Percentiles rank a stretch among this genome's conserved stretches.
Evolutionary conservation across 441 rosid genomes (phyloP).

Genomic region (Pelargonium myrrhifolium): DNA sequence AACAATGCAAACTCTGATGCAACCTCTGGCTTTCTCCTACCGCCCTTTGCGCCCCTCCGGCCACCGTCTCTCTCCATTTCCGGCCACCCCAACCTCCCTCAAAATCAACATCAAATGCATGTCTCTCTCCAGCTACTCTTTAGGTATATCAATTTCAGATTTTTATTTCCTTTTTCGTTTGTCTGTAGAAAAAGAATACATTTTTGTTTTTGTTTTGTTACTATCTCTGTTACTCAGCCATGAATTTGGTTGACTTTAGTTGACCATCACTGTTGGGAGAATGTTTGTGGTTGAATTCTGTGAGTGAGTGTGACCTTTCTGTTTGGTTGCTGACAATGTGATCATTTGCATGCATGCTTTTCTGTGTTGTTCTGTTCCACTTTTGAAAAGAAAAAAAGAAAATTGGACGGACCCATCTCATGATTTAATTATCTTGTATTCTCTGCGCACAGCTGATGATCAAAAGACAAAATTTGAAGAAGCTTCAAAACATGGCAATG

Average conservation of each 20-base stretch:
- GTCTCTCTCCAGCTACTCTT: constrained; percentile 23
- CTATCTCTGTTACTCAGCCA: neutral
- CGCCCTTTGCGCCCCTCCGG: constrained; percentile 20
- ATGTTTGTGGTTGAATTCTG: neutral
- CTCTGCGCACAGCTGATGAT: constrained; percentile 20
- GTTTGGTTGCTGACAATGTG: neutral
- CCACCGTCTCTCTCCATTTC: constrained; percentile 24
- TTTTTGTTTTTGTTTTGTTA: neutral
- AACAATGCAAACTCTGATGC: constrained; percentile 17
- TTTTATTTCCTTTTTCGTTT: neutral
- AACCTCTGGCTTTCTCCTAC: constrained; percentile 33
- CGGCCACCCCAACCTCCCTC: constrained; percentile 11
- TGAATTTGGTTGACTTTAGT: neutral
- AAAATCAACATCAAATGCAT: constrained; percentile 28
- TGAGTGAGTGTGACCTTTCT: neutral
- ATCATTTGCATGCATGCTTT: too few relatives aligned
- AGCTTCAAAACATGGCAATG: constrained; percentile 66
- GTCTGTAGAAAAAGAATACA: neutral
- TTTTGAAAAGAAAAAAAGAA: too few relatives aligned
- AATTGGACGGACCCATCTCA: too few relatives aligned
- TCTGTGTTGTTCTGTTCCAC: too few relatives aligned
- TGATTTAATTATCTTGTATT: neutral
- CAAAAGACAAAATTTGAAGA: constrained; percentile 50
- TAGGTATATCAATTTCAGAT: constrained; percentile 29
- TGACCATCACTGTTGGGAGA: neutral